Evolutionary conservation across 2,329 filamentous ascomycete species (phyloP), one percentile per base, ranked within the genome.

Genomic region (Mycogone perniciosa): DNA sequence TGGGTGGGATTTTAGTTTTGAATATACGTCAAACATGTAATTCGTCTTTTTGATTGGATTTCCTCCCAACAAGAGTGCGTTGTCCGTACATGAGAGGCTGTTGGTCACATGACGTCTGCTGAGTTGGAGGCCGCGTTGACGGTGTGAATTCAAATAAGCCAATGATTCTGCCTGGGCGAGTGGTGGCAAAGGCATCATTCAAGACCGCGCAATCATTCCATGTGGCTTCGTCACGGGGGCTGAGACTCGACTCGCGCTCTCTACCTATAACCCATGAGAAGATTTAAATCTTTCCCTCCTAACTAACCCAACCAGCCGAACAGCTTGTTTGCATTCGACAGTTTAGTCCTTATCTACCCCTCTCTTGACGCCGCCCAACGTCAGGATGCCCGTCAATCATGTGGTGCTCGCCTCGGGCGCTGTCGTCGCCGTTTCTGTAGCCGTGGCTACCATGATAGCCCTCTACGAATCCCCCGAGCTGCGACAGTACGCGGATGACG

Each of bases 391-490:
- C 51, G 68, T 73, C 64, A 81, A 81, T 69, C 76, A 78, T 57
- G 67, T 75, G 57, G 70, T 74, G 40, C 59, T 80, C 51, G 72
- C 73, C 54, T 77, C 79, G 75, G 79, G 74, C 57, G 79, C 79
- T 71, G 71, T 80, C 44, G 74, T 81, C 56, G 80, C 77, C 67
- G 70, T 80, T 33, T 76, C 78, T 31, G 72, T 82, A 52, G 78
- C 76, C 50, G 74, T 81, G 52, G 77, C 78, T 29, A 75, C 78
- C 33, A 78, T 79, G 52, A 75, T 82, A 53, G 77, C 79, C 56
- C 72, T 85, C 53, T 84, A 84, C 68, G 81, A 85, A 63, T 81
- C 76, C 26, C 81, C 81, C 50, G 81, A 85, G 65, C 66, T 84
- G 30, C 79, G 80, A 55, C 79, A 80, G 58, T 77, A 80, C 60